Base-by-base conservation (phyloP, 148 eudicot species). In the Camellia sinensis region DNA sequence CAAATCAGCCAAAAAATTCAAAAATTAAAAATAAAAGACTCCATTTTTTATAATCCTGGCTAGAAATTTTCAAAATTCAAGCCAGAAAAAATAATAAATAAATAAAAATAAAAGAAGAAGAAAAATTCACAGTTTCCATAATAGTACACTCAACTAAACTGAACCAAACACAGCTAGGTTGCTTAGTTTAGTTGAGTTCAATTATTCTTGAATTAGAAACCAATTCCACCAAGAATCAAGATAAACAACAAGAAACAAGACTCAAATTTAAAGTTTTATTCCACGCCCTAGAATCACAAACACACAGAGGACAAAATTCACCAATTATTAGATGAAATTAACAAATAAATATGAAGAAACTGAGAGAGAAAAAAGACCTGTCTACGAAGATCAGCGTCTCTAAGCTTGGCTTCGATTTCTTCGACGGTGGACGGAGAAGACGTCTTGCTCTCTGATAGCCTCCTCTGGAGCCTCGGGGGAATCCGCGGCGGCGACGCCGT, bases 371-470 rank as follows among this genome's bases (percentile, higher is more conserved):
- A 6, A 46, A 40, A 46, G 0, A 82, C 84, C 84, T 78, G 84
- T 78, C 84, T 78, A 71, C 84, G 84, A 77, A 78, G 81, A 73
- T 82, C 73, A 40, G 81, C 84, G 73, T 82, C 80, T 78, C 84
- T 71, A 46, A 82, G 84, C 81, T 73, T 82, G 59, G 81, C 81
- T 61, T 82, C 84, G 52, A 82, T 82, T 53, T 82, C 81, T 40
- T 82, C 84, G 10, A 82, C 84, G n/a, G 84, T 71, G 3, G 84
- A 78, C 29, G 84, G 81, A 13, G 81, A 54, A 13, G 81, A 54
- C 40, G 78, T 40, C 61, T 79, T 56, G 60, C 71, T 72, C 73
- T 72, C 84, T 46, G 41, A 65, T 2, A 78, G 60, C 60, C 84
- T 78, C 78, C 61, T 54, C 7, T 78, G 84, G 4, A 79, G 78